Percentiles rank a stretch among this genome's conserved stretches.
Conservation (phyloP, 257 asterid species). For the Thymus quinquecostatus region DNA sequence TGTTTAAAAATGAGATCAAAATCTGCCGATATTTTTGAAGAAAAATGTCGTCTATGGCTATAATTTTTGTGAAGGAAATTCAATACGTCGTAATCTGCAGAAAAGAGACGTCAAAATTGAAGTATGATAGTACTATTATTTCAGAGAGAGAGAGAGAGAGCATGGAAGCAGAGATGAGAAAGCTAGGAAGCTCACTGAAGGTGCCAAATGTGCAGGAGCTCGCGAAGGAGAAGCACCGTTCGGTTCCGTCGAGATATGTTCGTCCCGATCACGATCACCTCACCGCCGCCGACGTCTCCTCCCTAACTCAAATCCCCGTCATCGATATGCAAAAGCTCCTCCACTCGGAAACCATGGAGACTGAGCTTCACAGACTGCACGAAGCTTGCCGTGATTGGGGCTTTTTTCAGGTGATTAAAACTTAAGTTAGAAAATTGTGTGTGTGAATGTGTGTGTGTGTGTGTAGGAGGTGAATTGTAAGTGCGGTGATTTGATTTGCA, state of each 20-base stretch:
- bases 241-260: conserved; percentile 51
- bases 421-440: too few species aligned
- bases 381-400: conserved; percentile 61
- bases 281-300: conserved; percentile 9
- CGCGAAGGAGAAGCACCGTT: conserved; percentile 37
- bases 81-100: too few species aligned
- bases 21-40: too few species aligned
- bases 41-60: too few species aligned
- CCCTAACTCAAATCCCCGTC: conserved; percentile 40
- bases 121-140: too few species aligned
- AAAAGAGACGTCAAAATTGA: too few species aligned
- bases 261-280: conserved; percentile 38
- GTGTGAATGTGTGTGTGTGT: too few species aligned
- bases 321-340: conserved; percentile 44
- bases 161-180: too few species aligned
- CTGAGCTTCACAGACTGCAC: conserved; percentile 56
- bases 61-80: too few species aligned
- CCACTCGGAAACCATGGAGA: conserved; percentile 6
- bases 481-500: conserved; percentile 8
- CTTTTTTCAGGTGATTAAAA: conserved; percentile 51
- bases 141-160: too few species aligned
- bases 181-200: conserved; percentile 33
- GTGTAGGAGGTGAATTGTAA: too few species aligned
- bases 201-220: conserved; percentile 67
- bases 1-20: too few species aligned